Evolutionary conservation across 495 filamentous ascomycete species (phyloP).

Genomic region (Pseudotulostoma volvatum): DNA sequence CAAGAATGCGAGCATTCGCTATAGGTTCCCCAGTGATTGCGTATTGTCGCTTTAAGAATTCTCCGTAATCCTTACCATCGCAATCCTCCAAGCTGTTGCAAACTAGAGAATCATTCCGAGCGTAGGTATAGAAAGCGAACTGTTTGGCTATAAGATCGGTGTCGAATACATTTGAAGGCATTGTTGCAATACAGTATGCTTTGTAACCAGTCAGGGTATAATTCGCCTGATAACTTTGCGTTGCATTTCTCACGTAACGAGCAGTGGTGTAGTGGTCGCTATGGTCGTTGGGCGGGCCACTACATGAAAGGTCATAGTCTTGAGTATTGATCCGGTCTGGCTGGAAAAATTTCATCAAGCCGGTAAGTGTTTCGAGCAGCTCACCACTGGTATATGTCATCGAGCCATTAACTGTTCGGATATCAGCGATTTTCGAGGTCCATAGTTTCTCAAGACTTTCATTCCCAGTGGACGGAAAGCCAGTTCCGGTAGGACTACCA

Average conservation of each 20-base stretch:
- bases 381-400: slow-evolving; percentile 3
- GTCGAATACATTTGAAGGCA: not conserved
- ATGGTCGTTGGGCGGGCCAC: slow-evolving; percentile 6
- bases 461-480: slow-evolving; percentile 4
- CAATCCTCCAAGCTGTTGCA: not conserved
- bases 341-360: slow-evolving; percentile 2
- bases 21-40: no score
- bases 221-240: not conserved
- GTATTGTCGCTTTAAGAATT: not conserved
- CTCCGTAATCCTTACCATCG: not conserved
- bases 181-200: not conserved
- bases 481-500: slow-evolving; percentile 4
- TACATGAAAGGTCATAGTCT: slow-evolving; percentile 5
- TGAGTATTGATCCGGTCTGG: slow-evolving; percentile 8
- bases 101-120: not conserved
- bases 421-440: slow-evolving; percentile 3
- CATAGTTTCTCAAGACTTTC: slow-evolving; percentile 6
- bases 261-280: slow-evolving; percentile 7
- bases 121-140: not conserved
- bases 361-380: slow-evolving; percentile 1
- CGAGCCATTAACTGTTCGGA: not conserved
- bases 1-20: no score
- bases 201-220: not conserved
- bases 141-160: not conserved
- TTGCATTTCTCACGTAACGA: slow-evolving; percentile 2